Base-by-base conservation (phyloP, 163 green algal species). In the Chlamydomonas reinhardtii region DNA sequence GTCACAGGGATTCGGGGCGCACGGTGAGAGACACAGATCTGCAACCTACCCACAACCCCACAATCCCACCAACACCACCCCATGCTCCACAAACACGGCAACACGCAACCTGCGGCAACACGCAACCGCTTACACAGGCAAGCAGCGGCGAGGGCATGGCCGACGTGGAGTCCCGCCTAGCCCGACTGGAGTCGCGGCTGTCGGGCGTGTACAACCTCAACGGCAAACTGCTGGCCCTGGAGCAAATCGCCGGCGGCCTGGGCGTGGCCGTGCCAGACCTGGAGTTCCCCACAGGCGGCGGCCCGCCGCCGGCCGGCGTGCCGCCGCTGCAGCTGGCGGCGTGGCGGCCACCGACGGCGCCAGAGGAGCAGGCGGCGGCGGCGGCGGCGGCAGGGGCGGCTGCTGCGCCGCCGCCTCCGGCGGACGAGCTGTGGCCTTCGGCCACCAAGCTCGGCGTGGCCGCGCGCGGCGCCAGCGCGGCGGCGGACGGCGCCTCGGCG, bases 151-250 rank as follows among this genome's bases (percentile, higher is more conserved):
- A 68, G 15, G 69, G 73, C 31, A 64, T 48, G 20, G 9, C 81
- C 9, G 81, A 87, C 71, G 14, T 87, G 70, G 81, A 87, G 59
- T 35, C 72, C 2, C 81, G 86, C 17, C 59, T 90, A 37, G 32
- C 75, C 16, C 74, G 65, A 4, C 74, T 90, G 56, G 86, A 90
- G 86, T 19, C 43, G n/a, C 81, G 75, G 22, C n/a, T 90, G 27
- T 77, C 14, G 3, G 87, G 87, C 12, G 87, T 91, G 56, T 87
- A 89, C 71, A 91, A 91, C 75, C 71, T 91, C 16, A 74, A 72
- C 34, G 87, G 87, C 81, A 88, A 89, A 76, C 87, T 91, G 62
- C 65, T 89, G 35, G 87, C 87, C 3, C 22, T 89, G 35, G 87
- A 91, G 61, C 62, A 85, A 35, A 89, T 91, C 43, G 82, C 82